These are phyloP conservation scores for Aspergillus thermomutatus DNA, from an alignment of 2,329 filamentous ascomycete species.

Conservation along the genomic window DNA sequence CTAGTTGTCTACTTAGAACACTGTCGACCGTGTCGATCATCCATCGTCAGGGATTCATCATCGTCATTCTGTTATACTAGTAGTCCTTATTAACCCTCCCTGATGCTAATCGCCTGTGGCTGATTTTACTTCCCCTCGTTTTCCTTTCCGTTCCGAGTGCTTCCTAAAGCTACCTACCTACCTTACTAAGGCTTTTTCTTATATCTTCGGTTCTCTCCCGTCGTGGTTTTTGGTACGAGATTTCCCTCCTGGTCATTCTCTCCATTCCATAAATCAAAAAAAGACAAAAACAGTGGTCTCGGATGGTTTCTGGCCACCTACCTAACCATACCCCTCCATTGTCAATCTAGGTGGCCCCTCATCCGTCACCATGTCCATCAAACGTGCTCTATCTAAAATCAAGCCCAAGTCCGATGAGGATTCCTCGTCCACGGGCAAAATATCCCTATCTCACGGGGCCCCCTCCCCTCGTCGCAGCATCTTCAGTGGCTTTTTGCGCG, in stretches of 20 bases:
- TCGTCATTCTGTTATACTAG: no score
- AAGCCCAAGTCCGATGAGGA: constrained; percentile 26
- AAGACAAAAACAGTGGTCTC: no score
- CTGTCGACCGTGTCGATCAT: no score
- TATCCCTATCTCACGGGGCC: constrained; percentile 13
- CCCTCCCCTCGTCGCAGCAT: constrained; percentile 39
- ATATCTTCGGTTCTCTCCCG: background rate
- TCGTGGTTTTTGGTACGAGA: background rate
- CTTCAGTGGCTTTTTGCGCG: constrained; percentile 39
- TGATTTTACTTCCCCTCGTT: background rate
- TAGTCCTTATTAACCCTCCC: background rate
- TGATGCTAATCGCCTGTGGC: background rate
- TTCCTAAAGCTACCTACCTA: background rate
- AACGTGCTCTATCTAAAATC: constrained; percentile 42
- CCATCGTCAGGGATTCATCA: background rate
- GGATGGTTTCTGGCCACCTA: background rate
- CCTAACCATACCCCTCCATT: background rate
- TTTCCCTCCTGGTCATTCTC: background rate
- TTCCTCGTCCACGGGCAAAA: constrained; percentile 10
- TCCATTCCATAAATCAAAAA: background rate
- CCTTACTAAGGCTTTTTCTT: background rate
- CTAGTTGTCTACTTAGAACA: no score
- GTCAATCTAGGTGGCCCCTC: background rate
- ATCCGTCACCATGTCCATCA: constrained; percentile 45
- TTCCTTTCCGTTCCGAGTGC: background rate